Evolutionary conservation across 129 eudicot species (phyloP).

Genomic region (Lactuca sativa): DNA sequence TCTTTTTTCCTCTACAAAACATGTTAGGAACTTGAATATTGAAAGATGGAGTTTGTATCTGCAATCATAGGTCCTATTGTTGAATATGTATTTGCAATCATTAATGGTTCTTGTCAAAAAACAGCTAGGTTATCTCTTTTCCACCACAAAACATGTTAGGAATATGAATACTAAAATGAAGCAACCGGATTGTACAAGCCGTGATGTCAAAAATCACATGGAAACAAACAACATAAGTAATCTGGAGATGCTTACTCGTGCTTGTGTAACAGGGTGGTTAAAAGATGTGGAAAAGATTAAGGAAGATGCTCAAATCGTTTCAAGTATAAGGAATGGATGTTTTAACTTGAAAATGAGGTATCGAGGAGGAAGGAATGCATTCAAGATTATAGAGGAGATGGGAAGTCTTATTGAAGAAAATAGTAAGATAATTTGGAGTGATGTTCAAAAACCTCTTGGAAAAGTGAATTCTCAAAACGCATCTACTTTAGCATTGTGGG

Average conservation of each 20-base stretch:
- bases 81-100: too few relatives aligned
- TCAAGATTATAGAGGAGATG: neutral
- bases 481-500: neutral
- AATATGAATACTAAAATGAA: too few relatives aligned
- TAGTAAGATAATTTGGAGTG: neutral
- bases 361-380: neutral
- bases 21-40: too few relatives aligned
- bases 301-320: slow-evolving; percentile 1
- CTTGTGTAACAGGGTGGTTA: slow-evolving; percentile 11
- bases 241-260: slow-evolving; percentile 5
- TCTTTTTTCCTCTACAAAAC: too few relatives aligned
- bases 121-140: too few relatives aligned
- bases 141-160: too few relatives aligned
- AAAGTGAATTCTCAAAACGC: neutral
- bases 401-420: neutral
- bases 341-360: neutral
- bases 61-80: too few relatives aligned
- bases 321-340: neutral
- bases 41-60: too few relatives aligned
- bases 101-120: too few relatives aligned
- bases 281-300: slow-evolving; percentile 12
- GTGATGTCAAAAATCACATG: too few relatives aligned
- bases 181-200: too few relatives aligned
- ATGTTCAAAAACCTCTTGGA: neutral
- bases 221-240: too few relatives aligned